Conservation (phyloP, 441 rosid genomes). For the Mallotus repandus region DNA sequence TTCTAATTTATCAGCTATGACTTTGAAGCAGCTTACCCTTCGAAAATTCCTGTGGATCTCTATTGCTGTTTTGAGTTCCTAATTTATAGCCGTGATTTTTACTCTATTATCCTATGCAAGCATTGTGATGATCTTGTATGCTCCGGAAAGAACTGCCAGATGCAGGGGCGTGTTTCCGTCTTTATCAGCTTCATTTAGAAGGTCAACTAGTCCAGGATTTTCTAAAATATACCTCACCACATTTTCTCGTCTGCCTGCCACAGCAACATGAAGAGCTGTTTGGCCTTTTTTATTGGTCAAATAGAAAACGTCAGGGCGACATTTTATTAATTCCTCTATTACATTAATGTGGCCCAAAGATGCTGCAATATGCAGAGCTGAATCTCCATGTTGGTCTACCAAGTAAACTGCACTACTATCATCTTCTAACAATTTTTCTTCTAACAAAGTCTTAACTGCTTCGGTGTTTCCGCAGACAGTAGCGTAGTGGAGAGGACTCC, state of each 20-base stretch:
- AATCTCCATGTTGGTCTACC: neutral
- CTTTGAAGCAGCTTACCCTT: neutral
- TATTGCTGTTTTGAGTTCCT: neutral
- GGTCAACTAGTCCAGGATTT: neutral
- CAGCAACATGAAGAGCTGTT: slow-evolving; percentile 6
- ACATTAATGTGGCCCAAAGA: neutral
- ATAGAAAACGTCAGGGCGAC: slow-evolving; percentile 1
- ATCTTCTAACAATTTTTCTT: neutral
- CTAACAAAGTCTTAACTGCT: neutral
- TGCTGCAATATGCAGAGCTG: slow-evolving; percentile 11
- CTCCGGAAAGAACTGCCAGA: neutral
- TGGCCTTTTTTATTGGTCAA: neutral
- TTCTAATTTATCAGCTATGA: too few relatives aligned
- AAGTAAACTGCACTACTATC: neutral
- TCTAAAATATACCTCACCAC: neutral
- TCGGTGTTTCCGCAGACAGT: neutral
- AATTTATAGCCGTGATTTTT: slow-evolving; percentile 4
- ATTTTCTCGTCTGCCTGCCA: neutral
- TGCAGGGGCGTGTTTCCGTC: slow-evolving; percentile 13
- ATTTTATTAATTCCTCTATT: neutral
- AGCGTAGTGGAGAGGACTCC: neutral
- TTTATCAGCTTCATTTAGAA: neutral
- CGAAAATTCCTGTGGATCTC: neutral
- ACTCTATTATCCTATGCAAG: slow-evolving; percentile 6
- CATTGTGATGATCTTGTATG: neutral